Evolutionary conservation across 306 rosid genomes (phyloP), one percentile per base, ranked within the genome.

Genomic region (Echinosophora koreensis): DNA sequence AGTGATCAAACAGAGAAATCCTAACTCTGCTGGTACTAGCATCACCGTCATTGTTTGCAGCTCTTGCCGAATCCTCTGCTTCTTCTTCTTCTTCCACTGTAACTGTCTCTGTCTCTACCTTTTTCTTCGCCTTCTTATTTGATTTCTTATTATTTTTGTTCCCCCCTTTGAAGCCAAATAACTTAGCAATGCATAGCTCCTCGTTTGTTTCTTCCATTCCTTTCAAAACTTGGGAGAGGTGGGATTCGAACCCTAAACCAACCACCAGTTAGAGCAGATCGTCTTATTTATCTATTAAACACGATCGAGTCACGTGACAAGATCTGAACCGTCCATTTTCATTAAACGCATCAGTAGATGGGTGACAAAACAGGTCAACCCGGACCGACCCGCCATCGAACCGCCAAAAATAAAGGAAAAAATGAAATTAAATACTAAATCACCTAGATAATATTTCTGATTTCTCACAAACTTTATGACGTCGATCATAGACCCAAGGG

Each of bases 1-100:
- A 95, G 66, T 68, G 60, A 67, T 95, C 97, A 63, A 92, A 89
- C 56, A 54, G 12, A 16, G 86, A 89, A 65, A 88, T 83, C 47
- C 65, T 73, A 60, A 87, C 81, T 41, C 76, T 46, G 41, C 13
- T 62, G 71, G 28, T 4, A 6, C 3, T 75, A 32, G n/a, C n/a
- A 11, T 65, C 81, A 69, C 32, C 16, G n/a, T 68, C 71, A 76
- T 82, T 50, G 34, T 47, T 62, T 5, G 8, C 55, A 5, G 35
- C 52, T 51, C 38, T 47, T 18, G 69, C 46, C 3, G 76, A 71
- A 76, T 38, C 41, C 32, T 65, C 76, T 27, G 74, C 42, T 56
- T 67, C 50, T 41, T 9, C 50, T 10, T 42, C 13, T 8, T 6
- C 51, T 11, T 16, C 65, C 46, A 1, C 69, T 0, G 49, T 65